These are phyloP conservation scores for Plasmodium fragile DNA, from an alignment of 169 alveolate genomes.

Conservation along the genomic window DNA sequence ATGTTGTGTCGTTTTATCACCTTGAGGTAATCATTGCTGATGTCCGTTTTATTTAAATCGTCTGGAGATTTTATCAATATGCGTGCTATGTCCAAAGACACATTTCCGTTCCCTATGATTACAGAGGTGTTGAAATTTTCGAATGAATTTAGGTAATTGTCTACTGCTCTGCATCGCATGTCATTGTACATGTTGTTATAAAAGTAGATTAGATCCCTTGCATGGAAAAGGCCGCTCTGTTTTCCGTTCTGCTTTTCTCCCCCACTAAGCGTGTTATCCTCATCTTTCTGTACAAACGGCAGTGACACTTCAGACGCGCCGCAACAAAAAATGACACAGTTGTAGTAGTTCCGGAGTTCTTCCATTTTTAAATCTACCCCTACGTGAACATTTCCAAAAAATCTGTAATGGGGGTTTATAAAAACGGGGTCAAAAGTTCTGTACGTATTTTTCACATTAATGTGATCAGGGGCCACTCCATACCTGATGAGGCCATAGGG, in stretches of 20 bases:
- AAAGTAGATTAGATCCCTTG: constrained; percentile 30
- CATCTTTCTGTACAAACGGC: background rate
- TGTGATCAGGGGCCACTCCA: constrained; percentile 93
- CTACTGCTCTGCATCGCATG: constrained; percentile 31
- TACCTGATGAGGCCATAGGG: constrained; percentile 89
- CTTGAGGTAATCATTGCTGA: constrained; percentile 24
- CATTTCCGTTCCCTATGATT: constrained; percentile 92
- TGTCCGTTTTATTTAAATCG: constrained; percentile 50
- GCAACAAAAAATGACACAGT: constrained; percentile 82
- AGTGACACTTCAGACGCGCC: constrained; percentile 86
- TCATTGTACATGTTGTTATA: constrained; percentile 47
- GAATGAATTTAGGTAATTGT: constrained; percentile 35
- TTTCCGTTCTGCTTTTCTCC: too few species aligned
- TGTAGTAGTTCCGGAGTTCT: constrained; percentile 76
- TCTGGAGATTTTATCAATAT: constrained; percentile 73
- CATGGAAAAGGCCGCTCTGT: constrained; percentile 26
- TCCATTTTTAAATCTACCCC: constrained; percentile 79
- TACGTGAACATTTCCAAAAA: constrained; percentile 87
- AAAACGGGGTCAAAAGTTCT: constrained; percentile 79
- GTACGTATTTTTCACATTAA: constrained; percentile 81
- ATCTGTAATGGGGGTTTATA: constrained; percentile 77
- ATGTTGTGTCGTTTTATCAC: constrained; percentile 7
- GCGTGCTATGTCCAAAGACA: constrained; percentile 89
- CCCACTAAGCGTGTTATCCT: background rate
- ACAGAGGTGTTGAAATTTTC: constrained; percentile 50